These are phyloP conservation scores for Inga leiocalycina DNA, from an alignment of 306 rosid species.

Conservation along the genomic window DNA sequence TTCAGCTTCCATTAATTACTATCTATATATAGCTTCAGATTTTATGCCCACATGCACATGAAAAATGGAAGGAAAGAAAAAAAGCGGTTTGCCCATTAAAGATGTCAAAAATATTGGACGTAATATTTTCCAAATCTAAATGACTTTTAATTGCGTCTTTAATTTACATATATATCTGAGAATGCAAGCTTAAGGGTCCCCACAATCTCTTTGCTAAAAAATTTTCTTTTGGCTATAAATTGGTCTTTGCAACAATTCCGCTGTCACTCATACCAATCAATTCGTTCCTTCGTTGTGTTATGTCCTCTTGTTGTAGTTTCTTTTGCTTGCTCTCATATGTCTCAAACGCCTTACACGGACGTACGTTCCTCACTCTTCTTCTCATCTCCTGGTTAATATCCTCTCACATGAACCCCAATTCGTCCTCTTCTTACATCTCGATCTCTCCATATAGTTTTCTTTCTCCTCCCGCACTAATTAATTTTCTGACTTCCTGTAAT, in stretches of 20 bases:
- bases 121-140: too few species aligned
- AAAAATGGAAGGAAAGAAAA: too few species aligned
- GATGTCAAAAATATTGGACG: not conserved
- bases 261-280: not conserved
- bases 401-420: conserved; percentile 54
- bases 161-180: not conserved
- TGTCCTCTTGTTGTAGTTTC: not conserved
- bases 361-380: conserved; percentile 48
- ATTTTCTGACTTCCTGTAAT: not conserved
- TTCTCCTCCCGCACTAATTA: too few species aligned
- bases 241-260: not conserved
- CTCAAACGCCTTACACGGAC: conserved; percentile 49
- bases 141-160: not conserved
- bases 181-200: not conserved
- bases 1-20: not conserved
- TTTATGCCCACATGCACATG: not conserved
- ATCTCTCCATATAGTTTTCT: not conserved
- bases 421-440: not conserved
- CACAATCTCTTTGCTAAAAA: conserved; percentile 4
- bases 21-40: not conserved
- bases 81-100: not conserved
- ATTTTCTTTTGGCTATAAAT: not conserved
- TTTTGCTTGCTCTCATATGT: conserved; percentile 34
- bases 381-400: conserved; percentile 56
- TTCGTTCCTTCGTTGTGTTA: not conserved